Evolutionary conservation across 352 stramenopile genomes (phyloP).

Genomic region (Globisporangium paddicum): DNA sequence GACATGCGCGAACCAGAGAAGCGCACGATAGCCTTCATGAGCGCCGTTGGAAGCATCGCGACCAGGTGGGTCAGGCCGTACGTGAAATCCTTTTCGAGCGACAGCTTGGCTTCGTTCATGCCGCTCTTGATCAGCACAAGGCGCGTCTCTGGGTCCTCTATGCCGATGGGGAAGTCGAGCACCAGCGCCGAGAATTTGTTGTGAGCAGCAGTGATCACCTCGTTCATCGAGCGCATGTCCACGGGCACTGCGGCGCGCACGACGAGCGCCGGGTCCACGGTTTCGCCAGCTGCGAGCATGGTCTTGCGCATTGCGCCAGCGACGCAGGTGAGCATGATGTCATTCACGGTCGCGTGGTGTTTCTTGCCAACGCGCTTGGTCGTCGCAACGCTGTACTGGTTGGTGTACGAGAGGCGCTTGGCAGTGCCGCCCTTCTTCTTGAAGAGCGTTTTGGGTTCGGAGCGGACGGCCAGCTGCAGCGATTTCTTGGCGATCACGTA

Average conservation of each 20-base stretch:
- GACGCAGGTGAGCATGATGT: conserved; percentile 78
- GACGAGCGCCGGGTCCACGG: conserved; percentile 37
- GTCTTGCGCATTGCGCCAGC: conserved; percentile 71
- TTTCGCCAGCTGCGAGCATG: conserved; percentile 33
- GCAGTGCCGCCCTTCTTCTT: conserved; percentile 48
- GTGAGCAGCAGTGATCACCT: conserved; percentile 51
- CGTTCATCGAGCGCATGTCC: conserved; percentile 68
- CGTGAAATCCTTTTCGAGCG: conserved; percentile 73
- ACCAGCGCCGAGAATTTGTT: conserved; percentile 81
- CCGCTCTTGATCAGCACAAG: conserved; percentile 36
- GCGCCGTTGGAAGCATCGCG: conserved; percentile 39
- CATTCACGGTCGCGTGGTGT: conserved; percentile 66
- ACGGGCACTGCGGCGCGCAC: conserved; percentile 73
- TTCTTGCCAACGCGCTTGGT: conserved; percentile 74
- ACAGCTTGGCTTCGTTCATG: conserved; percentile 79
- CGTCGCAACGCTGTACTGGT: conserved; percentile 61
- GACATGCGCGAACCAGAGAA: conserved; percentile 55
- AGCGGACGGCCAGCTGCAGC: conserved; percentile 34
- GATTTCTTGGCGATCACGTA: conserved; percentile 57
- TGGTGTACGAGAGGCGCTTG: conserved; percentile 71
- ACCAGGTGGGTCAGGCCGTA: conserved; percentile 56
- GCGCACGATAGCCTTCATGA: conserved; percentile 52
- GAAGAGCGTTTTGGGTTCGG: conserved; percentile 61
- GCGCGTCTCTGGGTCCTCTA: conserved; percentile 41
- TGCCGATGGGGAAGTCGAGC: conserved; percentile 66